Conservation (phyloP, 345 rosid species). For the Lumnitzera racemosa region DNA sequence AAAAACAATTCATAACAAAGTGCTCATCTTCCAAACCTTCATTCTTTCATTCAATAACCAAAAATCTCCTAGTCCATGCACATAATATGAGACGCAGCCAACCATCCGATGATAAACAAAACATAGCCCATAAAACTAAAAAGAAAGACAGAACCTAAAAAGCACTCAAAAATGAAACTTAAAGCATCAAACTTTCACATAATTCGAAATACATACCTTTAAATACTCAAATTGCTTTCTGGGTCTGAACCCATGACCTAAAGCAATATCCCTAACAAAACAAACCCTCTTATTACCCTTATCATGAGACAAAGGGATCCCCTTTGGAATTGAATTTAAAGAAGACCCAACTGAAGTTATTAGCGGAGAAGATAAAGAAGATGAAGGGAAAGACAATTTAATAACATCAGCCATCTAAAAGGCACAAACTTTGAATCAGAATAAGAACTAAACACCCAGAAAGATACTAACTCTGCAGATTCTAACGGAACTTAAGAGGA, state of each 20-base stretch:
- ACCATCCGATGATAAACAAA: background rate
- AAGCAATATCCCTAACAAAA: constrained; percentile 23
- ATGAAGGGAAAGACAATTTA: constrained; percentile 32
- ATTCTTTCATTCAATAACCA: too few species aligned
- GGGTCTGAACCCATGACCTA: constrained; percentile 17
- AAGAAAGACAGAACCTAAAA: background rate
- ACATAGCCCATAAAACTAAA: background rate
- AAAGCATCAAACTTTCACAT: background rate
- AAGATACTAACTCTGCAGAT: too few species aligned
- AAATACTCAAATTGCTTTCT: constrained; percentile 29
- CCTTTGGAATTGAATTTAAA: constrained; percentile 28
- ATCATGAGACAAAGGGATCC: constrained; percentile 14
- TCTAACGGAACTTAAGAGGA: too few species aligned
- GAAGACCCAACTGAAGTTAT: constrained; percentile 28
- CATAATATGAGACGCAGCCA: background rate
- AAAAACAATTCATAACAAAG: too few species aligned
- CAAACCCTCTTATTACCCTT: constrained; percentile 29
- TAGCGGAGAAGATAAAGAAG: constrained; percentile 33
- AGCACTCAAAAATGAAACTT: background rate
- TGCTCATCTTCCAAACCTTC: too few species aligned
- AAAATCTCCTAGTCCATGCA: background rate
- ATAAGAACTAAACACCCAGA: too few species aligned
- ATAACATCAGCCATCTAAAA: constrained; percentile 60
- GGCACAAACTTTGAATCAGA: too few species aligned
- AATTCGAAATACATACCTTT: constrained; percentile 31